Conservation (phyloP, 306 rosid species). For the Sicyos edulis region DNA sequence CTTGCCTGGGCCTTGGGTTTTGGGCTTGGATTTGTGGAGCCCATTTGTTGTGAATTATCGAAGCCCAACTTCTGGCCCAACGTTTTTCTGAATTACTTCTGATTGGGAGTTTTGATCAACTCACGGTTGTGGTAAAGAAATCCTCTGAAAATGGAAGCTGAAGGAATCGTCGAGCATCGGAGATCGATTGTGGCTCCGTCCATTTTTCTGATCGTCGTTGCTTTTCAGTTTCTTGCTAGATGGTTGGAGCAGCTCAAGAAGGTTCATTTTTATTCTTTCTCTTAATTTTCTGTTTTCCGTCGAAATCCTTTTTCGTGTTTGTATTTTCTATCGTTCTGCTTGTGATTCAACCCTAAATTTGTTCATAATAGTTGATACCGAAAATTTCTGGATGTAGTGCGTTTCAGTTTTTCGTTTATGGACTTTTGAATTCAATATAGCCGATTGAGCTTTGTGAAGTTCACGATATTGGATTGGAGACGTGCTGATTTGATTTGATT, state of each 20-base stretch:
- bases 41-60: not conserved
- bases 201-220: slow-evolving; percentile 45
- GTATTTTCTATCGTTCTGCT: not conserved
- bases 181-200: slow-evolving; percentile 54
- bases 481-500: not conserved
- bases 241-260: slow-evolving; percentile 51
- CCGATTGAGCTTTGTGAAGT: not conserved
- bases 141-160: slow-evolving; percentile 28
- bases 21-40: not conserved
- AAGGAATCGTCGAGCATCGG: slow-evolving; percentile 31
- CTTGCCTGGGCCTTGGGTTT: not conserved
- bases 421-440: not conserved
- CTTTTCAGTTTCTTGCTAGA: slow-evolving; percentile 47
- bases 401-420: not conserved
- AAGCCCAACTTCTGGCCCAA: not conserved
- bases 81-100: not conserved
- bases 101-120: not conserved
- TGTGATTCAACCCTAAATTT: not conserved
- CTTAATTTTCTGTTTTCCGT: not conserved
- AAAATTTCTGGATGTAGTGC: not conserved
- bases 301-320: not conserved
- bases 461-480: not conserved
- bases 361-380: not conserved
- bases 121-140: not conserved
- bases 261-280: slow-evolving; percentile 28